Evolutionary conservation across 2,329 filamentous ascomycete genomes (phyloP), one percentile per base, ranked within the genome.

Genomic region (Curvularia sp.): DNA sequence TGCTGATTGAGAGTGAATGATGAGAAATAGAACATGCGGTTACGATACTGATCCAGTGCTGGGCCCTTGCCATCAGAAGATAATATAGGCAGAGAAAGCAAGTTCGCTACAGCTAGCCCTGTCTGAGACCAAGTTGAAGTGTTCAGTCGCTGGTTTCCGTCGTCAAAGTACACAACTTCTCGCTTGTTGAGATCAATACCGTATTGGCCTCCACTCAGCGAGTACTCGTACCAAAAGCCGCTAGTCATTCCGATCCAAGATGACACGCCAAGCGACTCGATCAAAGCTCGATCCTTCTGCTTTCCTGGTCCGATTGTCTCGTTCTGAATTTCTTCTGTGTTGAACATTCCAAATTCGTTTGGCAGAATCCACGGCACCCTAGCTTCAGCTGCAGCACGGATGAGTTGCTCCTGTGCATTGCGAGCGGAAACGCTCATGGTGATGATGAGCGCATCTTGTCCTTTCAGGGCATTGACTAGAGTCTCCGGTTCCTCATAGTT

Each of bases 401-500:
- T 67, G 41, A 78, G 68, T 39, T 71, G 73, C 8, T 44, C 50
- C 39, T 77, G 70, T 1, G 65, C 68, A 12, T 75, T 71, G 4
- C 60, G 57, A 1, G 60, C 62, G n/a, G 59, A 57, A 30, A 71
- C 67, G 33, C 59, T 62, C 44, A 79, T 58, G 9, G 77, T 79
- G 61, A 81, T 79, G 50, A 80, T 62, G 6, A 80, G 70, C 13
- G 65, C 69, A 35, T 80, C 71, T 39, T 80, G 76, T 43, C 75
- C 75, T 35, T 64, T 63, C 6, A 80, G 65, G 5, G 75, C 78
- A 26, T 65, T 52, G 15, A 76, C 69, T 24, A 81, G 57, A 10
- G 72, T 60, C 4, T 79, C 74, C 18, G 83, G 74, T 13, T 79
- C 65, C n/a, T 60, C 80, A 70, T 87, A 87, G 75, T 85, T 74